Evolutionary conservation across 495 filamentous ascomycete species (phyloP), one percentile per base, ranked within the genome.

Genomic region (Poronia punctata): DNA sequence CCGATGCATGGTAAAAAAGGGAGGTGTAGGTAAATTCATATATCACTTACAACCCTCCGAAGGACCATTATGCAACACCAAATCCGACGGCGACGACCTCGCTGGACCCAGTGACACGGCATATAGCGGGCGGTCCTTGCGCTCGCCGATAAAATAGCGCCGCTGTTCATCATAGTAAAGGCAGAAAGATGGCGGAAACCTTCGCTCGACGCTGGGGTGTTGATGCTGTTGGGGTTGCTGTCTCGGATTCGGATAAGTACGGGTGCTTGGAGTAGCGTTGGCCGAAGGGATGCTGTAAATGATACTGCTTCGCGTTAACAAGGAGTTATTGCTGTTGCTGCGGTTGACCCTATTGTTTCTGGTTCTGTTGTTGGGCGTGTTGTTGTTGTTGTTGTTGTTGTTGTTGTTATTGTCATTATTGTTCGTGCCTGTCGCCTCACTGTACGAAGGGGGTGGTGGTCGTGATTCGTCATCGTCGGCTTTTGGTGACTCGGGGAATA

Each of bases 141-240:
- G 49, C 41, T 45, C 44, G 45, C 56, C 56, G 17, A 62, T 21
- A 5, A 33, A 18, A 45, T 38, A 52, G 24, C 30, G 16, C 1
- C 40, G 45, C 5, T 32, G 11, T 24, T 32, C 23, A 5, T 17
- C 38, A 10, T 3, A 7, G 40, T 62, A 59, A 35, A 62, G 4
- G 43, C 29, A 46, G 49, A 59, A 62, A 3, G 31, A 10, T 3
- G 32, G 29, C 11, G 59, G 59, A 45, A 62, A 59, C 21, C 44
- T 52, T 14, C 45, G 46, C 4, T 8, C 12, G 31, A 1, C 18
- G 31, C 20, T 11, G 29, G 2, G 9, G 16, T 18, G n/a, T 7
- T 21, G 21, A 2, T 27, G 6, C 18, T n/a, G 23, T 17, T 14
- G 38, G 10, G 7, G 23, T 28, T 11, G 9, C 8, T n/a, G n/a